Evolutionary conservation across 352 stramenopile species (phyloP).

Genomic region (Globisporangium apiculatum): DNA sequence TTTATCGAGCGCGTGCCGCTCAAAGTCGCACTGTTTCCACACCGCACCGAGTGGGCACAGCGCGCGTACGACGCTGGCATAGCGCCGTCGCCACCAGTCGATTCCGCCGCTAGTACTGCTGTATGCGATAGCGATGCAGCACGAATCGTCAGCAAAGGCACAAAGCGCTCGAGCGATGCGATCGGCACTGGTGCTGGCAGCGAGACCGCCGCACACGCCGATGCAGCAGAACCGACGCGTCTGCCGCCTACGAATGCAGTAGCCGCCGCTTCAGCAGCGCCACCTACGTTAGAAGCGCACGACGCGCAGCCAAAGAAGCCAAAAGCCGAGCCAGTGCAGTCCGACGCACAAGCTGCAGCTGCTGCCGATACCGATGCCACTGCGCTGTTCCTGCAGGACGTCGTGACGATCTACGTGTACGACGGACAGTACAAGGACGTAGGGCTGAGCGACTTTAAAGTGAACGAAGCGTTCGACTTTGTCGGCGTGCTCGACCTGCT

Average conservation of each 20-base stretch:
- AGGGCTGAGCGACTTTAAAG: constrained; percentile 51
- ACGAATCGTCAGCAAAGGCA: constrained; percentile 16
- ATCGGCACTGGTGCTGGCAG: constrained; percentile 10
- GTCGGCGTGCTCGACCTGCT: constrained; percentile 64
- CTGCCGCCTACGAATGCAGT: too few relatives aligned
- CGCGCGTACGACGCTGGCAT: constrained; percentile 19
- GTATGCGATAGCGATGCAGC: neutral
- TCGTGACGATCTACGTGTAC: constrained; percentile 70
- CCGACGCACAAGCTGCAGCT: constrained; percentile 10
- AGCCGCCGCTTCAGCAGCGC: too few relatives aligned
- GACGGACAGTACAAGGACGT: constrained; percentile 49
- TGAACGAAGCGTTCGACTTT: constrained; percentile 84
- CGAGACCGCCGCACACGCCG: neutral
- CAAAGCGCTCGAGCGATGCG: constrained; percentile 38
- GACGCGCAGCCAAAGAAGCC: too few relatives aligned
- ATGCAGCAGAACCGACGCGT: neutral
- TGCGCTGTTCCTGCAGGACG: constrained; percentile 13
- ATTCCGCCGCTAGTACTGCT: neutral
- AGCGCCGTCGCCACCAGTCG: neutral
- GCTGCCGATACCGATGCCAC: neutral
- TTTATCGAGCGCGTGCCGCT: constrained; percentile 60
- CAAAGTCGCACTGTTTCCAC: constrained; percentile 52
- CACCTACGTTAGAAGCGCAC: too few relatives aligned
- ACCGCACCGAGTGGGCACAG: constrained; percentile 46
- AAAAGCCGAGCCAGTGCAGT: neutral